Base-by-base conservation (phyloP, 495 filamentous ascomycete species). In the Pseudotulostoma volvatum region DNA sequence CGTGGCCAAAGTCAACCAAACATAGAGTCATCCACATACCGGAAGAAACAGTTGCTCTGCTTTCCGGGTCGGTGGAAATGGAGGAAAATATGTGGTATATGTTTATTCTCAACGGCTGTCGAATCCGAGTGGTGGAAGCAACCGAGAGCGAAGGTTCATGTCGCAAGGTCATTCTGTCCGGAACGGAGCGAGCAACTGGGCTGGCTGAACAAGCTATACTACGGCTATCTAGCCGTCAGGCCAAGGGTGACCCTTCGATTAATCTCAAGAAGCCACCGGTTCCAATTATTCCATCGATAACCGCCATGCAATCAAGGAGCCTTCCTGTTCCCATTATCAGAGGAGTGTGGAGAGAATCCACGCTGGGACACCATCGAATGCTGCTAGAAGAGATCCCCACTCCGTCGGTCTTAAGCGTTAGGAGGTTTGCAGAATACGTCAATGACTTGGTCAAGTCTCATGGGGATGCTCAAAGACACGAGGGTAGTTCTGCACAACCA, bases 71-170 rank as follows among this genome's bases (percentile, higher is more conserved):
- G 4, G 47, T 44, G 25, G 40, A 42, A 7, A 31, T 47, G 31
- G 39, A 46, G 31, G 63, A 67, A 39, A 67, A 67, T 43, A 52
- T 65, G 7, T 65, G 50, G 51, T 55, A 52, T 40, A 39, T 59
- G 5, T 39, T 44, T 7, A 32, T 64, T 11, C 54, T 47, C 9
- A 53, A 64, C 40, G 63, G 61, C 18, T 65, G 63, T 36, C 50
- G 51, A 19, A 54, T 67, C 18, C 63, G 57, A 25, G 50, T 63
- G 2, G 20, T 60, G 16, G 43, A 46, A 31, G 31, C 52, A 11
- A 13, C 21, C 0, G 50, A 65, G 33, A 59, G 54, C 36, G 50
- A 58, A 20, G 60, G 61, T 11, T 16, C 45, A 0, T 35, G 47
- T 34, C 60, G 63, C 18, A 58, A 51, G 41, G 56, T 59, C 9